These are phyloP conservation scores for Oryza nivara DNA, from an alignment of 176 grass and related monocot genomes.

Conservation along the genomic window DNA sequence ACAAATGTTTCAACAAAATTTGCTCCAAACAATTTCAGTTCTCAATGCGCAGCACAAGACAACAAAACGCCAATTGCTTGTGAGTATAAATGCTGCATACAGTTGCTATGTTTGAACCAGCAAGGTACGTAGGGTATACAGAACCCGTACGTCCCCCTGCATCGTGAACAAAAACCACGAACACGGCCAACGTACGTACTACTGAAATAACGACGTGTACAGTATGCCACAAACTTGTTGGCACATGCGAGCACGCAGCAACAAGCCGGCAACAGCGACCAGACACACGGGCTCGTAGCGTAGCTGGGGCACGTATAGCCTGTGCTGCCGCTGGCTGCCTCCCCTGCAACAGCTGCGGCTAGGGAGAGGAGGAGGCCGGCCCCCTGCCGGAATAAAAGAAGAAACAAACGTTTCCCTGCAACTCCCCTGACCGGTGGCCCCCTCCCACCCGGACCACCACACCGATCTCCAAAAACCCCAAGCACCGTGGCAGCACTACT, in stretches of 20 bases:
- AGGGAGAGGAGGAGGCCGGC: neutral
- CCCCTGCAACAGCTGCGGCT: too few species aligned
- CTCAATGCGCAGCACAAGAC: neutral
- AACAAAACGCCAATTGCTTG: neutral
- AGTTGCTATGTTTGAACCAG: conserved; percentile 2
- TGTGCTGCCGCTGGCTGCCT: neutral
- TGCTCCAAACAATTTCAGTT: neutral
- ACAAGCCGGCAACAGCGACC: conserved; percentile 32
- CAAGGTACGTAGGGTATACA: neutral
- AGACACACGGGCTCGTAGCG: conserved; percentile 17
- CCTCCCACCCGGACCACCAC: neutral
- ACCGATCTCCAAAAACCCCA: neutral
- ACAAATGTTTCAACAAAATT: neutral
- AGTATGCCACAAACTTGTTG: conserved; percentile 3
- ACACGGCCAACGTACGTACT: too few species aligned
- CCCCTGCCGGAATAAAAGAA: conserved; percentile 41
- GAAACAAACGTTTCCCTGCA: conserved; percentile 10
- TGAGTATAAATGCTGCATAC: neutral
- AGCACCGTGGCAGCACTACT: too few species aligned
- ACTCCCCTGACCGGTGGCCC: neutral
- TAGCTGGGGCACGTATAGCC: neutral
- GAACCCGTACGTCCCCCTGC: neutral
- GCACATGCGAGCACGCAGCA: conserved; percentile 3
- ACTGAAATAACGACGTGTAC: neutral
- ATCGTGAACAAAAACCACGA: too few species aligned